Conservation (phyloP, 371 early-diverging fungal species). For the Mortierella sp. region DNA sequence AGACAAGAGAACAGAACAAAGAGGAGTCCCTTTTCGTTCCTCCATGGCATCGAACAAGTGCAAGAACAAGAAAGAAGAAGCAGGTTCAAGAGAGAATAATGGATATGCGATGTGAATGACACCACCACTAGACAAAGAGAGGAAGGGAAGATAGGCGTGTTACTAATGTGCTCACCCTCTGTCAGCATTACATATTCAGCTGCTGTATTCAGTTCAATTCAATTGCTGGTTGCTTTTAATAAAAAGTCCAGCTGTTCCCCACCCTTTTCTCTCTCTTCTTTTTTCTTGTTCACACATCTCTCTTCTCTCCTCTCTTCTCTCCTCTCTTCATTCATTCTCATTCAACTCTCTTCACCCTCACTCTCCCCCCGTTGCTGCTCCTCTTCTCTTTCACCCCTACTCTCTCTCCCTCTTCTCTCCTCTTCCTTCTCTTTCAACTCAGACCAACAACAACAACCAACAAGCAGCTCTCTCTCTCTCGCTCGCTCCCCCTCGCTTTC, state of each 20-base stretch:
- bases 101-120: background rate
- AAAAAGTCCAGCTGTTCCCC: background rate
- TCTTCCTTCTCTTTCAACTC: background rate
- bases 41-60: too few relatives aligned
- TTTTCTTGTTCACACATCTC: background rate
- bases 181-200: background rate
- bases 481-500: background rate
- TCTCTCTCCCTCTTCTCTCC: background rate
- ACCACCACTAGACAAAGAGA: background rate
- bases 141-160: too few relatives aligned
- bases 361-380: background rate
- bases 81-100: background rate
- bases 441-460: background rate
- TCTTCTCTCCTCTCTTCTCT: background rate
- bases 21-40: too few relatives aligned
- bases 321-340: background rate
- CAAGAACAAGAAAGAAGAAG: background rate
- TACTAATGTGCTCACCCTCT: too few relatives aligned
- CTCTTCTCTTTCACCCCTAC: background rate
- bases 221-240: background rate
- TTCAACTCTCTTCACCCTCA: background rate
- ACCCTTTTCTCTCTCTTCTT: background rate
- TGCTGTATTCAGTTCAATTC: background rate
- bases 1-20: too few relatives aligned
- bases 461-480: slow-evolving; percentile 8